A percentile compares a stretch with the other conserved stretches of the same genome.
Evolutionary conservation across 768 basidiomycete genomes (phyloP).

Genomic region (Gelatoporia subvermispora): DNA sequence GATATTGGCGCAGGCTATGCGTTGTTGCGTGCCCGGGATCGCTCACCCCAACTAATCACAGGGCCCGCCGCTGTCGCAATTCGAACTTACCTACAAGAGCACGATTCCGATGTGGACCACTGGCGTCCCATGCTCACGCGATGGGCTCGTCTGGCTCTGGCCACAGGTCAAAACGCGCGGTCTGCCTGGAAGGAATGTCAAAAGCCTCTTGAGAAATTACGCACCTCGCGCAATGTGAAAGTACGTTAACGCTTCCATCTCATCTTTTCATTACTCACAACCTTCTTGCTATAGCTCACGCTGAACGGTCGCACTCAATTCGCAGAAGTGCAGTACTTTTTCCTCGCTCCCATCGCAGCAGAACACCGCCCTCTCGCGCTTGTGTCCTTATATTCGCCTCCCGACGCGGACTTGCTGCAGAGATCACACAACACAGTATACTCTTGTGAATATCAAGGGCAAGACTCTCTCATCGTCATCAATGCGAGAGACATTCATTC

Average conservation of each 20-base stretch:
- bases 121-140: constrained; percentile 1
- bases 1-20: background rate
- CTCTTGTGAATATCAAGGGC: background rate
- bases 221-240: constrained; percentile 27
- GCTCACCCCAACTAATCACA: background rate
- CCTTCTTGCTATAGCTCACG: background rate
- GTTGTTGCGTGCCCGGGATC: background rate
- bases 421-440: constrained; percentile 2
- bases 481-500: constrained; percentile 3
- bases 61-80: background rate
- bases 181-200: constrained; percentile 27
- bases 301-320: background rate
- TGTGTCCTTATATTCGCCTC: constrained; percentile 2
- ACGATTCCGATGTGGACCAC: background rate
- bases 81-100: background rate
- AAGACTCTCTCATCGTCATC: constrained; percentile 1
- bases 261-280: background rate
- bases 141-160: constrained; percentile 32
- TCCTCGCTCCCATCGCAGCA: too few relatives aligned
- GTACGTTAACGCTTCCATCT: too few relatives aligned
- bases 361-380: constrained; percentile 1
- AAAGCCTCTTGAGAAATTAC: constrained; percentile 13
- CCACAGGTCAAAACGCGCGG: constrained; percentile 33
- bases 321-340: constrained; percentile 15
- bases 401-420: background rate